These are phyloP conservation scores for Saccharomycopsis microspora DNA, from an alignment of 805 yeast genomes.

Conservation along the genomic window DNA sequence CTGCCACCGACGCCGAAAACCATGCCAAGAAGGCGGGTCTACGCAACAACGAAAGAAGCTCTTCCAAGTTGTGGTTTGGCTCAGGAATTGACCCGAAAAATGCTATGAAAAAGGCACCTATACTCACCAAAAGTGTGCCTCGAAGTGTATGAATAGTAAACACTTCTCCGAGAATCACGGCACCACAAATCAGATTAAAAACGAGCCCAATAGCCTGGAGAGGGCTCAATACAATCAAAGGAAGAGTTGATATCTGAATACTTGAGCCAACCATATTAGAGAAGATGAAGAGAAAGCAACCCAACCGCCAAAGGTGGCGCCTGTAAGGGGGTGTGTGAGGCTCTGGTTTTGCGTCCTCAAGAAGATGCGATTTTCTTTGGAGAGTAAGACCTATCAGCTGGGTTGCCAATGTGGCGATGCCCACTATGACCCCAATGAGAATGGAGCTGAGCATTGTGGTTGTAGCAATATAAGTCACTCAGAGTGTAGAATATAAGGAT, in stretches of 20 bases:
- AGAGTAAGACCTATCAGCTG: slow-evolving; percentile 76
- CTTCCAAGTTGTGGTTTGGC: slow-evolving; percentile 39
- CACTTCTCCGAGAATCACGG: slow-evolving; percentile 53
- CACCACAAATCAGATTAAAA: slow-evolving; percentile 68
- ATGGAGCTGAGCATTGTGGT: slow-evolving; percentile 2
- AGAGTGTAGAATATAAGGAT: too few relatives aligned
- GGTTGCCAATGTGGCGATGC: slow-evolving; percentile 62
- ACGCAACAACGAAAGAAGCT: slow-evolving; percentile 31
- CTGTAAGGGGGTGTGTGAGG: slow-evolving; percentile 25
- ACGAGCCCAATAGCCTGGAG: slow-evolving; percentile 82
- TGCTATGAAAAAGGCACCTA: slow-evolving; percentile 74
- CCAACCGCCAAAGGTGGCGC: slow-evolving; percentile 57
- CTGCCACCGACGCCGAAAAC: slow-evolving; percentile 25
- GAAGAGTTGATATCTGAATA: slow-evolving; percentile 75
- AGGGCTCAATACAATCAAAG: slow-evolving; percentile 70
- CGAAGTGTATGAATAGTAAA: slow-evolving; percentile 44
- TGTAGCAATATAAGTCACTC: too few relatives aligned
- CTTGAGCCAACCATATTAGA: slow-evolving; percentile 74
- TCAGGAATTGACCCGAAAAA: slow-evolving; percentile 52
- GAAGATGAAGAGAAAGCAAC: slow-evolving; percentile 56
- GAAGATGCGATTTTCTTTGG: slow-evolving; percentile 66
- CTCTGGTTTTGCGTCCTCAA: slow-evolving; percentile 26
- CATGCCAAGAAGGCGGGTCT: slow-evolving; percentile 45
- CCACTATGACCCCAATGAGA: slow-evolving; percentile 51
- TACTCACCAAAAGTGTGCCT: slow-evolving; percentile 59